Percentiles rank a stretch among this genome's conserved stretches.
Evolutionary conservation across 768 basidiomycete genomes (phyloP).

Genomic region (Tricholoma furcatifolium): DNA sequence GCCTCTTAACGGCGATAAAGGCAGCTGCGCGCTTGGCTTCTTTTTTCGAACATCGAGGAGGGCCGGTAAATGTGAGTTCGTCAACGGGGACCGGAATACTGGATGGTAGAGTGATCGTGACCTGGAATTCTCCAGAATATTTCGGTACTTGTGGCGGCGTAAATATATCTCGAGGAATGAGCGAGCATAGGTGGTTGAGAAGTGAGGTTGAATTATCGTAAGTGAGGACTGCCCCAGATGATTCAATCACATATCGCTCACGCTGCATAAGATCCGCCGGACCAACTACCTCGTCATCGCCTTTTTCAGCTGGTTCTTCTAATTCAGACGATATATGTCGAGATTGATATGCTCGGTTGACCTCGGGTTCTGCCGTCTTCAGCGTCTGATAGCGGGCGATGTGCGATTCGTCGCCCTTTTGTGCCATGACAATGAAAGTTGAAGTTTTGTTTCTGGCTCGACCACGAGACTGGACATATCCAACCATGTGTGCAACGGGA

Average conservation of each 20-base stretch:
- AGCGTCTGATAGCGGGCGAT: constrained; percentile 59
- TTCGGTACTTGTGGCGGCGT: constrained; percentile 59
- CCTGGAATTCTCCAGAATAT: constrained; percentile 59
- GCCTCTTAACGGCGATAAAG: constrained; percentile 69
- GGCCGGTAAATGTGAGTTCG: constrained; percentile 58
- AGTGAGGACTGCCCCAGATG: constrained; percentile 76
- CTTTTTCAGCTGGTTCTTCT: constrained; percentile 41
- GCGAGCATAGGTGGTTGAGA: constrained; percentile 72
- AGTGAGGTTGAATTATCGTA: constrained; percentile 74
- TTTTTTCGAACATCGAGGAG: constrained; percentile 62
- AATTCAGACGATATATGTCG: constrained; percentile 38
- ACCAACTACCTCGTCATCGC: constrained; percentile 36
- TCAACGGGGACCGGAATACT: constrained; percentile 58
- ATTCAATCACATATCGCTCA: constrained; percentile 71
- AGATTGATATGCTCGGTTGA: constrained; percentile 61
- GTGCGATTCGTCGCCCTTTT: constrained; percentile 54
- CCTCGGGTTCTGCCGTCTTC: constrained; percentile 58
- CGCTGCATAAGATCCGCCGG: constrained; percentile 59
- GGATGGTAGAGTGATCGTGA: constrained; percentile 63
- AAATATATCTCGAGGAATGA: constrained; percentile 72
- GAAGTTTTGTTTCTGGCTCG: constrained; percentile 77
- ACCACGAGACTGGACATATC: constrained; percentile 88
- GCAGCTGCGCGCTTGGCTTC: constrained; percentile 84
- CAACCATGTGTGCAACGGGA: constrained; percentile 75
- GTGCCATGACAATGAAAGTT: constrained; percentile 80